phyloP scores from a whole-genome alignment of 768 basidiomycete species.

The Xerocomus potaroensis region DNA sequence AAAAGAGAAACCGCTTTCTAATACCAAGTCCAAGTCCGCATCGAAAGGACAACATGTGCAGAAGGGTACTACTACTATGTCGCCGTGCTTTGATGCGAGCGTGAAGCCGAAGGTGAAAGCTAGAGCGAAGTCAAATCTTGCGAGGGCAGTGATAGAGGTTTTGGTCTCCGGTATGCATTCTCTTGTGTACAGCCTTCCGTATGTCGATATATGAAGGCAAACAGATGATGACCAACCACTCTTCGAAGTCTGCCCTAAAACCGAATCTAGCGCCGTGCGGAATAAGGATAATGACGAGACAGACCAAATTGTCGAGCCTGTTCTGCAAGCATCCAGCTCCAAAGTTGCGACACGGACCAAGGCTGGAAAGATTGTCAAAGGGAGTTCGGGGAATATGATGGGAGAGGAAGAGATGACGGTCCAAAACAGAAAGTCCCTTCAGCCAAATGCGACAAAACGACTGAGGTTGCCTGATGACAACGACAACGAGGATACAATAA shows the following conservation, averaged over 20 bases:
- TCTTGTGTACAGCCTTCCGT: not conserved
- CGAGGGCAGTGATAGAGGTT: slow-evolving; percentile 5
- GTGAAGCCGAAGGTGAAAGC: slow-evolving; percentile 4
- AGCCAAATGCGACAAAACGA: slow-evolving; percentile 7
- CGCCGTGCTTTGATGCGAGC: not conserved
- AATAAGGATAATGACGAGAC: slow-evolving; percentile 1
- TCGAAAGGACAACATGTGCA: slow-evolving; percentile 10
- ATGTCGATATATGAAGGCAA: not conserved
- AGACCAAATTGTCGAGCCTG: slow-evolving; percentile 1
- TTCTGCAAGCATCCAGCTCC: not conserved
- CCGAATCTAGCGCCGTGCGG: slow-evolving; percentile 1
- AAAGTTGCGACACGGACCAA: not conserved
- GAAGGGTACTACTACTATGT: not conserved
- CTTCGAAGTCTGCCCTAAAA: slow-evolving; percentile 19
- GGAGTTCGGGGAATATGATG: not conserved
- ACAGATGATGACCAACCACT: slow-evolving; percentile 29
- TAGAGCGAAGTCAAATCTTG: slow-evolving; percentile 5
- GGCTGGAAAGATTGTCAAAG: not conserved
- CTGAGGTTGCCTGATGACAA: slow-evolving; percentile 1
- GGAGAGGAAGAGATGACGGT: not conserved
- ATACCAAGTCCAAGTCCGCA: not conserved
- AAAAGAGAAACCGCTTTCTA: not conserved
- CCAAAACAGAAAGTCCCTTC: not conserved
- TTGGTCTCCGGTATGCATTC: slow-evolving; percentile 13
- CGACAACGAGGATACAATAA: not conserved